These are phyloP conservation scores for Xerocomus spinulosus DNA, from an alignment of 768 basidiomycete genomes.

Conservation along the genomic window DNA sequence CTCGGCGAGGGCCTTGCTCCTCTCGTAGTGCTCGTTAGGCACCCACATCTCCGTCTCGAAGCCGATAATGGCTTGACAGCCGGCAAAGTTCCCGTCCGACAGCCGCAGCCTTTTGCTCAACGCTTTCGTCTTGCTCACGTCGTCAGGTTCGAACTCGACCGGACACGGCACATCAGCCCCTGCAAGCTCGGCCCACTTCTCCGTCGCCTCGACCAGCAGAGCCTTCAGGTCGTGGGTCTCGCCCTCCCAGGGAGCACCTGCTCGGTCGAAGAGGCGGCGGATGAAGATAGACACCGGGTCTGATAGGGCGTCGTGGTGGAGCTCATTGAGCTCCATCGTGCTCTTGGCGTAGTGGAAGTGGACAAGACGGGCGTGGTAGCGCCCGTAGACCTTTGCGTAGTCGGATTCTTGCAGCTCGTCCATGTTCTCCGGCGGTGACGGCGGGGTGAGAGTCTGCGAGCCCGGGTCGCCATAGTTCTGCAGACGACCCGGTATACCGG, in stretches of 20 bases:
- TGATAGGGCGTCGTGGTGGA: too few relatives aligned
- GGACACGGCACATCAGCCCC: not conserved
- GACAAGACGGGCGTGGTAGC: too few relatives aligned
- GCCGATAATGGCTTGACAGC: not conserved
- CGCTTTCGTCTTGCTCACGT: not conserved
- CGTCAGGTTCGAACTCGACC: not conserved
- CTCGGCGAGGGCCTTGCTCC: not conserved
- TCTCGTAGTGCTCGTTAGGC: not conserved
- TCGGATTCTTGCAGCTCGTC: too few relatives aligned
- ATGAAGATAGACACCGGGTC: not conserved
- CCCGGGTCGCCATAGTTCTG: not conserved
- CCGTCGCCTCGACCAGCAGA: not conserved
- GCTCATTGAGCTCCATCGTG: too few relatives aligned
- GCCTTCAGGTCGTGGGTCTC: not conserved
- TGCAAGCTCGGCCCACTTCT: not conserved
- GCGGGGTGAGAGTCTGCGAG: not conserved
- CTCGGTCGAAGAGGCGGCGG: slow-evolving; percentile 1
- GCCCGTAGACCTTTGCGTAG: too few relatives aligned
- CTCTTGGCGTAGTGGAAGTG: too few relatives aligned
- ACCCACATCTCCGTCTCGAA: slow-evolving; percentile 2
- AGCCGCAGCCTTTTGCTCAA: not conserved
- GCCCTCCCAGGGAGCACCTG: not conserved
- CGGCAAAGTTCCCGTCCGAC: not conserved
- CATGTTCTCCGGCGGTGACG: not conserved
- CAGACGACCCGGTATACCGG: slow-evolving; percentile 18